Conservation (phyloP, 2,329 filamentous ascomycete genomes). For the Epichloe gansuensis region DNA sequence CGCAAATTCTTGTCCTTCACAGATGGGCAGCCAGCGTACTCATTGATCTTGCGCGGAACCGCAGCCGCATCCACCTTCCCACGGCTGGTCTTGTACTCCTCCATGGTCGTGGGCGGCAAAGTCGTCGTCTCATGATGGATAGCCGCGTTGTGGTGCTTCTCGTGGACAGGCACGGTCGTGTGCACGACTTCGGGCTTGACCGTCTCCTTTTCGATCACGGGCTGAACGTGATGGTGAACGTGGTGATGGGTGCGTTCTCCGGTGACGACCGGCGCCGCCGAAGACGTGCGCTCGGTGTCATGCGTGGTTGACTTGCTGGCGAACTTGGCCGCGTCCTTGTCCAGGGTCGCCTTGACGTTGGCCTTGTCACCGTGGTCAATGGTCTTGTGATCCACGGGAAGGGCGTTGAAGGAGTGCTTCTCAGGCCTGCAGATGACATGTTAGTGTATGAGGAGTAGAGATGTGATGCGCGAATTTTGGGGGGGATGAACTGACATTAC, state of each 20-base stretch:
- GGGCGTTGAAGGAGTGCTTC: slow-evolving; percentile 47
- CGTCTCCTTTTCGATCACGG: slow-evolving; percentile 57
- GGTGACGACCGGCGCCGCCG: slow-evolving; percentile 14
- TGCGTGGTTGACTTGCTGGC: slow-evolving; percentile 17
- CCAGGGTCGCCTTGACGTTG: slow-evolving; percentile 33
- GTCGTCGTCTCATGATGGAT: slow-evolving; percentile 54
- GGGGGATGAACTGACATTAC: slow-evolving; percentile 28
- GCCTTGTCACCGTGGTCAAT: slow-evolving; percentile 47
- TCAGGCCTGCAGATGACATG: slow-evolving; percentile 32
- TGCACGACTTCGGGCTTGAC: slow-evolving; percentile 57
- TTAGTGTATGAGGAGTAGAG: too few species aligned
- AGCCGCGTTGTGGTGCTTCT: slow-evolving; percentile 55
- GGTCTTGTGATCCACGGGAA: slow-evolving; percentile 46
- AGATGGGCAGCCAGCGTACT: slow-evolving; percentile 50
- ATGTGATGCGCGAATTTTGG: background rate
- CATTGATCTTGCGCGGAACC: slow-evolving; percentile 36
- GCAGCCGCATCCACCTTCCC: slow-evolving; percentile 43
- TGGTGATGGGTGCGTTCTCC: slow-evolving; percentile 28
- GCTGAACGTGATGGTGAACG: slow-evolving; percentile 58
- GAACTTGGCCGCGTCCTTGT: slow-evolving; percentile 33
- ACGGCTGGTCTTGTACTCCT: slow-evolving; percentile 40
- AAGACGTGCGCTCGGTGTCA: slow-evolving; percentile 16
- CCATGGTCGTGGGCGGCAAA: slow-evolving; percentile 51
- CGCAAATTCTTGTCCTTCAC: slow-evolving; percentile 4
- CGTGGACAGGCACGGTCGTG: slow-evolving; percentile 60